Conservation (phyloP, 2,329 filamentous ascomycete species). For the Knoxdaviesia capensis region DNA sequence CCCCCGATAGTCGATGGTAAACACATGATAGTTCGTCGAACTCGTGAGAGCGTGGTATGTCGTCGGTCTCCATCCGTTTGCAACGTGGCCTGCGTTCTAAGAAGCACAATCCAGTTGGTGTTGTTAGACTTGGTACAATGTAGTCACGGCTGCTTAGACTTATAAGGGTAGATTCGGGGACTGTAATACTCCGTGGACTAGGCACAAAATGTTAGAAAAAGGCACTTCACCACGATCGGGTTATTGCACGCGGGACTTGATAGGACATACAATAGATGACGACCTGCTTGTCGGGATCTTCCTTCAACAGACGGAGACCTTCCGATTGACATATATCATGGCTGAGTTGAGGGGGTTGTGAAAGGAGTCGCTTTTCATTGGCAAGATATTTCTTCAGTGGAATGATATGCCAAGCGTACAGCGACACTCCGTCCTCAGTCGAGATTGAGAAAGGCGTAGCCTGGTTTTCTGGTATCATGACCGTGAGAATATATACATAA, state of each 20-base stretch:
- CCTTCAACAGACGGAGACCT: slow-evolving; percentile 39
- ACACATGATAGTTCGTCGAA: slow-evolving; percentile 54
- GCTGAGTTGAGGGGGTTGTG: slow-evolving; percentile 26
- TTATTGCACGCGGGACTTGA: no score
- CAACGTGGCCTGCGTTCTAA: slow-evolving; percentile 71
- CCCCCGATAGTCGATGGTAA: slow-evolving; percentile 83
- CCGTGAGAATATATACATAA: background rate
- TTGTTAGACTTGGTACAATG: slow-evolving; percentile 11
- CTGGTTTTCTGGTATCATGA: slow-evolving; percentile 46
- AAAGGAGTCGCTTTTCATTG: slow-evolving; percentile 42
- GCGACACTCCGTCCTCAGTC: slow-evolving; percentile 53
- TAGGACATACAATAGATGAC: slow-evolving; percentile 29
- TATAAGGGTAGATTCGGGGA: background rate
- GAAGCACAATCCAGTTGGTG: slow-evolving; percentile 3
- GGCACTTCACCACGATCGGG: no score
- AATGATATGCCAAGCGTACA: slow-evolving; percentile 84
- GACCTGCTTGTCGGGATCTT: slow-evolving; percentile 40
- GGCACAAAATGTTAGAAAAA: background rate
- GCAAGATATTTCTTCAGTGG: slow-evolving; percentile 58
- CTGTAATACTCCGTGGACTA: slow-evolving; percentile 4
- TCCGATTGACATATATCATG: slow-evolving; percentile 32
- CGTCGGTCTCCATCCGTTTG: slow-evolving; percentile 54
- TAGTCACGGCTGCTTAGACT: background rate
- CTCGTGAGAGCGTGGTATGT: slow-evolving; percentile 62
- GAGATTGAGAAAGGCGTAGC: slow-evolving; percentile 65